Percentiles rank a stretch among this genome's conserved stretches.
These are phyloP conservation scores for Neurospora sp. DNA, from an alignment of 495 filamentous ascomycete genomes.

Conservation along the genomic window DNA sequence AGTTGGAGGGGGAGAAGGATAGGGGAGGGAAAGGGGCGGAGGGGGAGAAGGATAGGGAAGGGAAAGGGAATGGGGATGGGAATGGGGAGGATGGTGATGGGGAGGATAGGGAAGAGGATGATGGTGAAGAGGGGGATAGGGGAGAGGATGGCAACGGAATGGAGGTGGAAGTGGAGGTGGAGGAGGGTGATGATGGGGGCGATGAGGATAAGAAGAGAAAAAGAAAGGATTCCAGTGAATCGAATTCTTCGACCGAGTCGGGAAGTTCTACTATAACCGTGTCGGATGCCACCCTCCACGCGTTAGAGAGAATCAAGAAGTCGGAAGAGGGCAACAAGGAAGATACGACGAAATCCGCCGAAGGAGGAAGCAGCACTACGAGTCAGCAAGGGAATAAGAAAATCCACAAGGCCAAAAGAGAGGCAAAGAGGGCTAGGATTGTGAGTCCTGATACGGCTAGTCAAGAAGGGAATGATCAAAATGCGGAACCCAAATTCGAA, in stretches of 20 bases:
- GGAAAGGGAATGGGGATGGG: too few relatives aligned
- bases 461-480: background rate
- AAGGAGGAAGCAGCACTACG: background rate
- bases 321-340: background rate
- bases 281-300: background rate
- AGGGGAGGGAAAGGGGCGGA: too few relatives aligned
- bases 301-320: background rate
- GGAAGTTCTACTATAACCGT: background rate
- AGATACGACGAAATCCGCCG: background rate
- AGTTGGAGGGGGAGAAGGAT: too few relatives aligned
- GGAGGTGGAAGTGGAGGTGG: too few relatives aligned
- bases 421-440: background rate
- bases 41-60: too few relatives aligned
- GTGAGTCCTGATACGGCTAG: background rate
- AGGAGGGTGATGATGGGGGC: too few relatives aligned
- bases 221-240: background rate
- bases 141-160: too few relatives aligned
- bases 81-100: background rate
- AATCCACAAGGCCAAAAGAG: background rate
- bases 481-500: too few relatives aligned
- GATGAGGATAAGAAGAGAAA: background rate
- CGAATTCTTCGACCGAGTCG: background rate
- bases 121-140: background rate
- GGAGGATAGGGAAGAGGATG: too few relatives aligned
- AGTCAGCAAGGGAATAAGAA: background rate